Evolutionary conservation across 2,329 filamentous ascomycete genomes (phyloP).

Genomic region (Botrytis galanthina): DNA sequence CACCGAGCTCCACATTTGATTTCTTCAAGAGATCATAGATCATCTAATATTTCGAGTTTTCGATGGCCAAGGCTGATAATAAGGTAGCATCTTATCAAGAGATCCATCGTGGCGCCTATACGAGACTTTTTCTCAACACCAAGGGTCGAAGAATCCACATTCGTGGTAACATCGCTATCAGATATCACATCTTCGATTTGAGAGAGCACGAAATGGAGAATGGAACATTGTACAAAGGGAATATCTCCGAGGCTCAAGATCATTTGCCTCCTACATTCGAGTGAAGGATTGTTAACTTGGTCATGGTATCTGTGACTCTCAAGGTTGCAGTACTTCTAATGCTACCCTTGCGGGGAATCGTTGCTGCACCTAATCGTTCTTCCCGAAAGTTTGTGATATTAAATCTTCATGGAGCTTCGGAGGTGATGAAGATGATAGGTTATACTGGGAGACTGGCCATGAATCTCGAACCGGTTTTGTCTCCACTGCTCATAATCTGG

Average conservation of each 20-base stretch:
- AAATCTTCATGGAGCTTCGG: neutral
- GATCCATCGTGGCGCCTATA: conserved; percentile 3
- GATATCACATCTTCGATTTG: neutral
- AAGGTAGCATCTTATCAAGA: neutral
- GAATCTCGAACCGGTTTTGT: neutral
- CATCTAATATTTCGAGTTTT: neutral
- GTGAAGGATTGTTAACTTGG: neutral
- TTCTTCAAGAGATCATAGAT: neutral
- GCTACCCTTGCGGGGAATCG: neutral
- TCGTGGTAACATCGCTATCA: neutral
- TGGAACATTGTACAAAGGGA: neutral
- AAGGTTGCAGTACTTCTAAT: neutral
- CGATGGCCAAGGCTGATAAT: neutral
- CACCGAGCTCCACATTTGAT: neutral
- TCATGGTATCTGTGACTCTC: neutral
- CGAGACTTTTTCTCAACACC: neutral
- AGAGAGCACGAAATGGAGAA: neutral
- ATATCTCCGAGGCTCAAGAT: neutral
- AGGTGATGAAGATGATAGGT: neutral
- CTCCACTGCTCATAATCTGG: neutral
- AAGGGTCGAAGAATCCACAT: neutral
- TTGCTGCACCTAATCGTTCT: neutral
- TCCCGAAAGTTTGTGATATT: neutral
- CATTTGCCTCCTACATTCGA: neutral
- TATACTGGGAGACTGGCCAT: neutral